These are phyloP conservation scores for Lenwebbia sp. DNA, from an alignment of 345 rosid genomes.

Conservation along the genomic window DNA sequence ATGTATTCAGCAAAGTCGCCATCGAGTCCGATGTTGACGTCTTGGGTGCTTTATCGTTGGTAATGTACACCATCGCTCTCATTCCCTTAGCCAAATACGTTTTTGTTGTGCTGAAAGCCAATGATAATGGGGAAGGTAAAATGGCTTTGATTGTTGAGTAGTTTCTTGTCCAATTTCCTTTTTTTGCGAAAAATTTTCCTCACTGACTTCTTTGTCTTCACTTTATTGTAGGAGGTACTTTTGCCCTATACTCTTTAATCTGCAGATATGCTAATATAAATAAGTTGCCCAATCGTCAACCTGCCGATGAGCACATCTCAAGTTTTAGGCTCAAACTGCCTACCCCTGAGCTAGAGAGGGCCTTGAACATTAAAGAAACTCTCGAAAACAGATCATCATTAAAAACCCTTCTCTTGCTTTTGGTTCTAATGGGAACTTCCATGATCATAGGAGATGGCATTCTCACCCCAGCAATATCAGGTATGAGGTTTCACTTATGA, in stretches of 20 bases:
- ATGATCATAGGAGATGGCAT: conserved; percentile 97
- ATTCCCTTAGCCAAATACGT: conserved; percentile 84
- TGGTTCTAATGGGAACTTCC: conserved; percentile 95
- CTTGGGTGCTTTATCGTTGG: conserved; percentile 89
- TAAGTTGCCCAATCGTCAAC: conserved; percentile 88
- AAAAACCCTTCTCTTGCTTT: conserved; percentile 65
- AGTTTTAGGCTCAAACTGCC: conserved; percentile 89
- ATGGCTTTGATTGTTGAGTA: not conserved
- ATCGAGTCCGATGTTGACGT: conserved; percentile 74
- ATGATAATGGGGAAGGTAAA: conserved; percentile 93
- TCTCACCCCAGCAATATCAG: conserved; percentile 94
- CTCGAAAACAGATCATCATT: conserved; percentile 59
- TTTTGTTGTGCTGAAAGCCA: conserved; percentile 93
- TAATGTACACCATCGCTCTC: conserved; percentile 87
- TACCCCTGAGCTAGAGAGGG: conserved; percentile 89
- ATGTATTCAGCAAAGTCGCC: conserved; percentile 87
- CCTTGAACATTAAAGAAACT: conserved; percentile 64
- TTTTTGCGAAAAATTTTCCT: not conserved
- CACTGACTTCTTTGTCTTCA: not conserved
- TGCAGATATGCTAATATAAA: conserved; percentile 86
- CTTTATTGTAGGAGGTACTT: conserved; percentile 80
- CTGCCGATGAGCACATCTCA: conserved; percentile 85
- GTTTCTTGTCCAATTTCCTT: not conserved
- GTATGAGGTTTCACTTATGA: conserved; percentile 15
- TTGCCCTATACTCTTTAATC: conserved; percentile 84